These are phyloP conservation scores for Eucalyptus polybractea DNA, from an alignment of 345 rosid species.

Conservation along the genomic window DNA sequence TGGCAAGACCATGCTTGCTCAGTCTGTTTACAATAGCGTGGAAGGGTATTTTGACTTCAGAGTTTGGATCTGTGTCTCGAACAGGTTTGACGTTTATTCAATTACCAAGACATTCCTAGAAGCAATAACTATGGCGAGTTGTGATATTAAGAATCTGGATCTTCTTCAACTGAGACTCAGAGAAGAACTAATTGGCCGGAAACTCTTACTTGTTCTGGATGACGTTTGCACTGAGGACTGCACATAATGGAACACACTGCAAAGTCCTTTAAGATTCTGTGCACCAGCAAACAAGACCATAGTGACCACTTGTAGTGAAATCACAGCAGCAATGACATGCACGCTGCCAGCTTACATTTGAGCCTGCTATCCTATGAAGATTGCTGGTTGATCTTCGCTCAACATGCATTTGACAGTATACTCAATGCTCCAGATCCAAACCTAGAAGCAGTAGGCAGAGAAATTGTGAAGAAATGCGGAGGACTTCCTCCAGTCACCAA, in stretches of 20 bases:
- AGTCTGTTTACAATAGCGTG: neutral
- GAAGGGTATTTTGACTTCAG: neutral
- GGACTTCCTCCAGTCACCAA: slow-evolving; percentile 30
- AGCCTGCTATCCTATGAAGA: slow-evolving; percentile 1
- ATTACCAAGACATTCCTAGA: slow-evolving; percentile 9
- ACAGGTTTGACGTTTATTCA: neutral
- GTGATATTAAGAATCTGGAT: neutral
- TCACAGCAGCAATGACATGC: slow-evolving; percentile 3
- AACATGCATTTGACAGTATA: slow-evolving; percentile 1
- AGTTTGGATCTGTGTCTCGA: slow-evolving; percentile 10
- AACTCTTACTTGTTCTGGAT: slow-evolving; percentile 12
- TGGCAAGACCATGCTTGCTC: slow-evolving; percentile 1
- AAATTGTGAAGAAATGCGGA: slow-evolving; percentile 18
- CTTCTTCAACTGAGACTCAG: slow-evolving; percentile 8
- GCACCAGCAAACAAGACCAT: slow-evolving; percentile 2
- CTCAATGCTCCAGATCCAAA: neutral
- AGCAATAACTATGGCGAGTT: neutral
- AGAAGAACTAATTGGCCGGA: neutral
- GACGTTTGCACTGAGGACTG: slow-evolving; percentile 5
- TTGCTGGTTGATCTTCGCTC: slow-evolving; percentile 2
- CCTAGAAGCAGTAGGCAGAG: slow-evolving; percentile 9
- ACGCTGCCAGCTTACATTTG: neutral
- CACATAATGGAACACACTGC: slow-evolving; percentile 5
- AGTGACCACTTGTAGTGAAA: slow-evolving; percentile 5
- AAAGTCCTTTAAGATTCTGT: neutral